phyloP scores from a whole-genome alignment of 495 filamentous ascomycete species.

The Penicillium antarcticum region DNA sequence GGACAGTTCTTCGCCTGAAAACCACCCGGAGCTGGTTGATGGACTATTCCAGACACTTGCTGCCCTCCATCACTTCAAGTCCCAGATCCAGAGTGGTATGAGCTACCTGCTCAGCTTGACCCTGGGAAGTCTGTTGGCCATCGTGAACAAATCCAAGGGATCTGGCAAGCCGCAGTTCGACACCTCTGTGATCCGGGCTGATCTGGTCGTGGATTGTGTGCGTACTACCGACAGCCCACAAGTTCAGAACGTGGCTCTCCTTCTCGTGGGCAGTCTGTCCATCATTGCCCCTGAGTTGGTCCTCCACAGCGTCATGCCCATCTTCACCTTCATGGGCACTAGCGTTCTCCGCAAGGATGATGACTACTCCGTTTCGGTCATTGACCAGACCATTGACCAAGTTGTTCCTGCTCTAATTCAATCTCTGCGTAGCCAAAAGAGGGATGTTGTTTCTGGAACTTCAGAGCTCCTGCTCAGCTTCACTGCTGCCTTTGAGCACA shows the following conservation, averaged over 20 bases:
- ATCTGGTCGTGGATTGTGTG: slow-evolving; percentile 87
- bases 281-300: slow-evolving; percentile 82
- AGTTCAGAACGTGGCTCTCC: slow-evolving; percentile 84
- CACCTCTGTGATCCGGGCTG: slow-evolving; percentile 70
- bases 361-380: slow-evolving; percentile 92
- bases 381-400: slow-evolving; percentile 77
- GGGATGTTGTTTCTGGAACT: slow-evolving; percentile 71
- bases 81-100: slow-evolving; percentile 68
- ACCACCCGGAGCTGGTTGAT: slow-evolving; percentile 68
- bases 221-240: slow-evolving; percentile 83
- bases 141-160: slow-evolving; percentile 70
- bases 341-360: slow-evolving; percentile 86
- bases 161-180: slow-evolving; percentile 62
- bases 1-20: slow-evolving; percentile 68
- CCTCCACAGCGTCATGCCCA: slow-evolving; percentile 95
- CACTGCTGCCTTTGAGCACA: slow-evolving; percentile 89
- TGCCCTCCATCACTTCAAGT: slow-evolving; percentile 78
- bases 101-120: slow-evolving; percentile 82
- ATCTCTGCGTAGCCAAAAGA: slow-evolving; percentile 74
- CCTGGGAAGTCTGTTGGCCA: slow-evolving; percentile 70
- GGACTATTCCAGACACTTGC: slow-evolving; percentile 76
- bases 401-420: slow-evolving; percentile 89
- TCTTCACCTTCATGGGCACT: slow-evolving; percentile 95
- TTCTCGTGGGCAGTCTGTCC: slow-evolving; percentile 82
- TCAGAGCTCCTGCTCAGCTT: slow-evolving; percentile 89